Base-by-base conservation (phyloP, 129 eudicot genomes). In the Gnaphalium uliginosum region DNA sequence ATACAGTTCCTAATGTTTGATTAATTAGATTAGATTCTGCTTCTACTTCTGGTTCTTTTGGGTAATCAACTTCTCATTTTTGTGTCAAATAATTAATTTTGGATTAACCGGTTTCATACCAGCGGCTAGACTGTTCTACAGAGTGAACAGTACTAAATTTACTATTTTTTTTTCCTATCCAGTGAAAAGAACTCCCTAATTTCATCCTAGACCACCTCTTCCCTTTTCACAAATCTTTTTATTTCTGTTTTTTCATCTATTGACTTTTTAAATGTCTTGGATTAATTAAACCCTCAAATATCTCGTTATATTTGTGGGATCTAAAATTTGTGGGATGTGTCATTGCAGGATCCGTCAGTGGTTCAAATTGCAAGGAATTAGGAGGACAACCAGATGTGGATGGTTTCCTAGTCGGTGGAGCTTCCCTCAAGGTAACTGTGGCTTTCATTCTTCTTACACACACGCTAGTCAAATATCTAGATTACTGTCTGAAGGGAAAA, bases 391-490 rank as follows among this genome's bases (percentile, higher is more conserved):
- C 96, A 61, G 98, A 93, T 78, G 90, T 93, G 72, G 98, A 93
- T 85, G 98, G 98, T 29, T 93, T 93, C 83, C 83, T 93, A 59
- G 98, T 93, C 78, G 98, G 98, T 51, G 98, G 98, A 84, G 98
- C 98, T 79, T 93, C 98, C 18, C 86, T 93, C 22, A 93, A 93
- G 98, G 98, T 93, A 85, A 69, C 56, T 26, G 24, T 46, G 53
- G 35, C 27, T 48, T 57, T 61, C 56, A 18, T 66, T 56, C 18
- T 10, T 68, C 62, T 69, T 71, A 14, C 53, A 46, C 1, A 5
- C 53, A 57, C 2, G 14, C 25, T 57, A 19, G 25, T 18, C 11
- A 56, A 57, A 57, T 57, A n/a, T 9, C 23, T 57, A 57, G 13
- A 57, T 46, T 46, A 30, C 39, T 27, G 8, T 63, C 4, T 62